A percentile compares a stretch with the other conserved stretches of the same genome.
phyloP scores from a whole-genome alignment of 148 eudicot species.

The Arctostaphylos glauca region DNA sequence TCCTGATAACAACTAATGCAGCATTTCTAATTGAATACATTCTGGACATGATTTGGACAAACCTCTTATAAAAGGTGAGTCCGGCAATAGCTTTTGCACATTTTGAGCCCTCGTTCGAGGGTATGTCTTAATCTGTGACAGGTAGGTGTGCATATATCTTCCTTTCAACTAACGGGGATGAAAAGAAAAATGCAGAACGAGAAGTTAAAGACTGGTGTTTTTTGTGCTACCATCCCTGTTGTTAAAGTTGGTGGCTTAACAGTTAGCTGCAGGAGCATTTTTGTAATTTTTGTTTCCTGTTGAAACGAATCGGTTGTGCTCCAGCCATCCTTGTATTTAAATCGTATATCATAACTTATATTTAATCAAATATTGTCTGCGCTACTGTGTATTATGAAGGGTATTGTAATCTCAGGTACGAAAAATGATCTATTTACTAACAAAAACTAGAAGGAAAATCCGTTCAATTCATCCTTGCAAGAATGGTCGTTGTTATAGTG shows the following conservation, averaged over 20 bases:
- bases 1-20: neutral
- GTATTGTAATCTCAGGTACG: neutral
- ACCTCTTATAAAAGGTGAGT: neutral
- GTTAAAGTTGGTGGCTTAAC: neutral
- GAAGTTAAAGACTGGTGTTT: neutral
- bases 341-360: neutral
- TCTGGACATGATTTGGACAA: neutral
- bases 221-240: neutral
- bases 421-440: neutral
- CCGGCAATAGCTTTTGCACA: neutral
- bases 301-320: neutral
- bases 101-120: neutral
- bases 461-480: neutral
- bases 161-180: neutral
- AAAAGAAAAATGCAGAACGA: neutral
- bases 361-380: neutral
- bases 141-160: no score
- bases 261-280: neutral
- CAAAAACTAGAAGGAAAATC: neutral
- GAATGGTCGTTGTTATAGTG: neutral
- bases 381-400: neutral
- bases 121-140: no score
- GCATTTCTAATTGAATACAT: neutral
- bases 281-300: neutral
- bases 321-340: neutral